These are phyloP conservation scores for Mortierella sp. DNA, from an alignment of 371 early-diverging fungal genomes.

Conservation along the genomic window DNA sequence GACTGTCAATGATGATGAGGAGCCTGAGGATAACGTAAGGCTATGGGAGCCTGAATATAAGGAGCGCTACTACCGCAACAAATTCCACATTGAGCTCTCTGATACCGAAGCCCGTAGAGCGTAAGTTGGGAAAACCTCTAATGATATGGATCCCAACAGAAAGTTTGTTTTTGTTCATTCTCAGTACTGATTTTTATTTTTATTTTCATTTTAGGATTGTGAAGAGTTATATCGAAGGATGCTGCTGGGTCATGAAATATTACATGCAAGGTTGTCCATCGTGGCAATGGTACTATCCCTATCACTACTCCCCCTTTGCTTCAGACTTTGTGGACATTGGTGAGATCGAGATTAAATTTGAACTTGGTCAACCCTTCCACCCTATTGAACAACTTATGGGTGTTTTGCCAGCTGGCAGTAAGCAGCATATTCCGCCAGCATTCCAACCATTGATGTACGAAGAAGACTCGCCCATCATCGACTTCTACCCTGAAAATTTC, in stretches of 20 bases:
- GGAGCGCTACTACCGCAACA: slow-evolving; percentile 88
- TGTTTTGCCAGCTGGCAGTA: slow-evolving; percentile 94
- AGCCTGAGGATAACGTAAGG: slow-evolving; percentile 80
- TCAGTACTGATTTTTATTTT: background rate
- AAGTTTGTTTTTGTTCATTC: no score
- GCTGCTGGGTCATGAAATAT: slow-evolving; percentile 98
- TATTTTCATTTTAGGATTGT: slow-evolving; percentile 68
- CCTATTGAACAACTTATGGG: slow-evolving; percentile 99
- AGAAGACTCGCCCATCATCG: slow-evolving; percentile 87
- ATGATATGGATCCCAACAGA: no score
- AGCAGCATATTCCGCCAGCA: slow-evolving; percentile 82
- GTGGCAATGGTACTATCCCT: slow-evolving; percentile 99
- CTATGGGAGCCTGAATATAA: slow-evolving; percentile 94
- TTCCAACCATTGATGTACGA: slow-evolving; percentile 92
- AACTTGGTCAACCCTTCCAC: slow-evolving; percentile 86
- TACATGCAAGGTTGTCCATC: slow-evolving; percentile 95
- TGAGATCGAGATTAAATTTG: slow-evolving; percentile 80
- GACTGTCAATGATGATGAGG: slow-evolving; percentile 72
- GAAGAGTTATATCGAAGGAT: slow-evolving; percentile 95
- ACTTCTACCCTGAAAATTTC: slow-evolving; percentile 95
- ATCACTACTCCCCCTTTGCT: slow-evolving; percentile 98
- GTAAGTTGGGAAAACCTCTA: slow-evolving; percentile 56
- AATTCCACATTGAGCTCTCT: slow-evolving; percentile 80
- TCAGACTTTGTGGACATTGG: slow-evolving; percentile 89
- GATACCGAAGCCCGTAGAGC: slow-evolving; percentile 72